Evolutionary conservation across 352 stramenopile genomes (phyloP).

Genomic region (Phytopythium delawarense): DNA sequence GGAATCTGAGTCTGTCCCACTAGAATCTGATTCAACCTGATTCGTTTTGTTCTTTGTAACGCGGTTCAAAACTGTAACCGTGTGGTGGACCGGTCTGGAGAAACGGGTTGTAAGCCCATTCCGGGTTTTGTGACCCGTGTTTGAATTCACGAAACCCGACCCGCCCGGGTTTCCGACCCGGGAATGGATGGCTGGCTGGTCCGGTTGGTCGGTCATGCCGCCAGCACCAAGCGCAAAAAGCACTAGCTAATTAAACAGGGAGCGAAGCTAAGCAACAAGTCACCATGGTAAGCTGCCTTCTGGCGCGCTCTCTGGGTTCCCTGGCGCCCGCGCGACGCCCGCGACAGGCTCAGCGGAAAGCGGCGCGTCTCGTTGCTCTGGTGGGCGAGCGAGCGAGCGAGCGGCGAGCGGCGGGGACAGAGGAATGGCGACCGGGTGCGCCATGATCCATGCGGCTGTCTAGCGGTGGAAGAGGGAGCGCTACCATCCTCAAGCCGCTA

Average conservation of each 20-base stretch:
- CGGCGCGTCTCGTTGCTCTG: background rate
- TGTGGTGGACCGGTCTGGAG: background rate
- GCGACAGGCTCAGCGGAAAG: background rate
- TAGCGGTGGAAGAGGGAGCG: background rate
- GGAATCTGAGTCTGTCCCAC: background rate
- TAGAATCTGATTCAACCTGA: background rate
- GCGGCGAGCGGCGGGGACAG: background rate
- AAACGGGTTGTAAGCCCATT: background rate
- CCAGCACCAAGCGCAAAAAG: constrained; percentile 18
- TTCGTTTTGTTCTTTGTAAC: background rate
- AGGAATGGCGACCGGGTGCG: background rate
- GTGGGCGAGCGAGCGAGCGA: background rate
- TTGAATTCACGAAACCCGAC: background rate
- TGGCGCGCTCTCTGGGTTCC: background rate
- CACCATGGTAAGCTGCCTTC: constrained; percentile 67
- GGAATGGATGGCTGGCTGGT: constrained; percentile 48
- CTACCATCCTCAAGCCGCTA: constrained; percentile 2
- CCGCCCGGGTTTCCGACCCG: background rate
- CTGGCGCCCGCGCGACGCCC: background rate
- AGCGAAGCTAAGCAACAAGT: constrained; percentile 78
- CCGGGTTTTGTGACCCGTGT: background rate
- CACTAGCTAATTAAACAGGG: constrained; percentile 81
- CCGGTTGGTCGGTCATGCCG: constrained; percentile 11
- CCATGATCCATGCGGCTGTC: too few relatives aligned
- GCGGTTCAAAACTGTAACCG: background rate